A percentile compares a stretch with the other conserved stretches of the same genome.
Conservation (phyloP, 331 rosid species). For the Rhamnella rubrinervis region DNA sequence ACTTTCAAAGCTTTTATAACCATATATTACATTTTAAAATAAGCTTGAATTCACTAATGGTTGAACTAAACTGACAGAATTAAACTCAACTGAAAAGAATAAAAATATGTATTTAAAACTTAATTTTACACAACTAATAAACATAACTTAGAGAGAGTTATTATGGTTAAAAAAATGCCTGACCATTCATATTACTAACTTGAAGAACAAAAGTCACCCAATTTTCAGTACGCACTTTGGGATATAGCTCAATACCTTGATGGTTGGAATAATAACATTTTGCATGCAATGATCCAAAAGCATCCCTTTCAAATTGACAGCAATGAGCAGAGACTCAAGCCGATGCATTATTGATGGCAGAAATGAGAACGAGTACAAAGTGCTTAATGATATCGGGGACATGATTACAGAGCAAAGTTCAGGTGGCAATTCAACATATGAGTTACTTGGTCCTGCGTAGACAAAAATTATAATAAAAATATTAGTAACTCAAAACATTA, state of each 20-base stretch:
- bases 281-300: constrained; percentile 54
- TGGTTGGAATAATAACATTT: constrained; percentile 44
- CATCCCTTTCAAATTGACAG: constrained; percentile 57
- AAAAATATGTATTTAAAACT: no score
- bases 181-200: no score
- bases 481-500: neutral
- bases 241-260: constrained; percentile 41
- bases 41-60: no score
- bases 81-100: no score
- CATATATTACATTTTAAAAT: no score
- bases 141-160: no score
- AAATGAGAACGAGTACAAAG: constrained; percentile 58
- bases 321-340: constrained; percentile 63
- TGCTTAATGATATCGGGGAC: constrained; percentile 59
- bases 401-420: constrained; percentile 65
- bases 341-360: constrained; percentile 81
- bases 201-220: no score
- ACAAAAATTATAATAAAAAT: constrained; percentile 2
- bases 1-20: no score
- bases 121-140: no score
- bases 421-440: constrained; percentile 70
- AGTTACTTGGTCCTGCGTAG: constrained; percentile 48
- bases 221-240: no score
- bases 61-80: no score
- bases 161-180: no score